Base-by-base conservation (phyloP, 768 basidiomycete genomes). In the Tylopilus subfusipes region DNA sequence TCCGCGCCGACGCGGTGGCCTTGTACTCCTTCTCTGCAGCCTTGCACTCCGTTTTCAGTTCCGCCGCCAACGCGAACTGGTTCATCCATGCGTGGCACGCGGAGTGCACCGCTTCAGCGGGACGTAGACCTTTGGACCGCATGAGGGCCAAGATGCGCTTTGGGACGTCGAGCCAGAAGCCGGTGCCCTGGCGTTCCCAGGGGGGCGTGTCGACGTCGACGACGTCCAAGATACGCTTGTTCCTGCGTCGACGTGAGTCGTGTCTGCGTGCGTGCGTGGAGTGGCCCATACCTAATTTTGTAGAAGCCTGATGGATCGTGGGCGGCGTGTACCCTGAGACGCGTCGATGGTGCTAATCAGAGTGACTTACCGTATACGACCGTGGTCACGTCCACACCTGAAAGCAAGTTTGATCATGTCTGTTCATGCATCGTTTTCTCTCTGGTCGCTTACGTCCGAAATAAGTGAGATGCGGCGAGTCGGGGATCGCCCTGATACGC, bases 1-100 rank as follows among this genome's bases (percentile, higher is more conserved):
- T 90, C 45, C 88, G 73, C 43, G 63, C 63, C 1, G 85, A 80
- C 50, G 77, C 75, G 4, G 69, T 60, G 14, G 70, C 65, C 52
- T 77, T 82, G 68, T 84, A 83, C 70, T 90, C 89, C 65, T 90
- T 91, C 65, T 88, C 84, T 4, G 82, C 72, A 0, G 81, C 82
- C 67, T 90, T 91, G 73, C 93, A 95, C 65, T 95, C 93, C 3
- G 92, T 93, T 54, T 75, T 78, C 31, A 94, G 67, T 53, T 92
- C 90, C 29, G 77, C 74, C 0, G 81, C 78, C 58, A 93, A 72
- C 5, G 82, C 74, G 60, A 91, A 92, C 39, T 82, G 79, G 62
- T 91, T 93, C 57, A 95, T 71, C 61, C 93, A 78, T 0, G 90
- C 90, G 65, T 96, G 93, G 59, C 86, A 78, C 3, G 93, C 92